A percentile compares a stretch with the other conserved stretches of the same genome.
Conservation (phyloP, 78 protist genomes). For the Guillardia theta region DNA sequence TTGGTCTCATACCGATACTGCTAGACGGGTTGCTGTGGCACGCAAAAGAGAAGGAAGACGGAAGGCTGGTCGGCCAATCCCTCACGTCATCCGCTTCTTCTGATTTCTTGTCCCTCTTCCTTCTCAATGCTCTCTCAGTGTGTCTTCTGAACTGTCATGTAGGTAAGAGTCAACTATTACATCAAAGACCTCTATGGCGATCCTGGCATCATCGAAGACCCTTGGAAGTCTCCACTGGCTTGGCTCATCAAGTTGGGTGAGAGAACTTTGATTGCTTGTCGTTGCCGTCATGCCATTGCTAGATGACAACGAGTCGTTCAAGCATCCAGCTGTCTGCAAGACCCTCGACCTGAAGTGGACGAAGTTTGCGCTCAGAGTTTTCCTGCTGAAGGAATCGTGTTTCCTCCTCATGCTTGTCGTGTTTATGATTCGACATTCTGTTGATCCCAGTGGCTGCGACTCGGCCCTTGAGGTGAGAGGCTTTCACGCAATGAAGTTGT, state of each 20-base stretch:
- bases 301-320: too few relatives aligned
- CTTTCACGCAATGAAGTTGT: too few relatives aligned
- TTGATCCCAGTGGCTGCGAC: too few relatives aligned
- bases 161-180: constrained; percentile 8
- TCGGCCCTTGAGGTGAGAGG: too few relatives aligned
- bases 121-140: too few relatives aligned
- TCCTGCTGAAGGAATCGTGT: not conserved
- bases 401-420: not conserved
- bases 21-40: constrained; percentile 14
- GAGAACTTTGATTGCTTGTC: too few relatives aligned
- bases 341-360: constrained; percentile 17
- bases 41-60: not conserved
- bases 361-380: not conserved
- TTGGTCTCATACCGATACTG: not conserved
- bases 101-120: too few relatives aligned
- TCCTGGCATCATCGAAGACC: not conserved
- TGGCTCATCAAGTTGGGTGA: too few relatives aligned
- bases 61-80: too few relatives aligned
- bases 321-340: not conserved
- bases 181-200: not conserved
- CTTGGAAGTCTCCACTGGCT: not conserved
- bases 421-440: not conserved
- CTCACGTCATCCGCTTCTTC: too few relatives aligned
- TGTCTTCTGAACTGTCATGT: too few relatives aligned
- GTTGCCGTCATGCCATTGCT: too few relatives aligned